phyloP scores from a whole-genome alignment of 345 rosid species.

The Boechera divaricarpa region DNA sequence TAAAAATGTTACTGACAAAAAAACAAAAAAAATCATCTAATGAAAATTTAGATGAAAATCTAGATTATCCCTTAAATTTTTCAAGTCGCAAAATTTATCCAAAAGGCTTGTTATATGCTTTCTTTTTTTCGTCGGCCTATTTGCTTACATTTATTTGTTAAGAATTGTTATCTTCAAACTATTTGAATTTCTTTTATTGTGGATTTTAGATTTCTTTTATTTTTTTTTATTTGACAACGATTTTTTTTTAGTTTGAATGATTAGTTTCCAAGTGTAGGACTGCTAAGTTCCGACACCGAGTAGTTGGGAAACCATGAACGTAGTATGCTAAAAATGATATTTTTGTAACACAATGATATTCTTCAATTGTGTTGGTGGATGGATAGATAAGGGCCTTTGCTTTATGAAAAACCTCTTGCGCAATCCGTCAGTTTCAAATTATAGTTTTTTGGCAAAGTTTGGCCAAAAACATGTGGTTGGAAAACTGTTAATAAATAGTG shows the following conservation, averaged over 20 bases:
- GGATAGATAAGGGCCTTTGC: constrained; percentile 11
- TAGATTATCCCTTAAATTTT: too few species aligned
- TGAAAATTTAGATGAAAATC: too few species aligned
- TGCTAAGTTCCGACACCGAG: not conserved
- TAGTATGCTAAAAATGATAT: not conserved
- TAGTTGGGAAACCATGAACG: constrained; percentile 23
- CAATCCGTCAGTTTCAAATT: constrained; percentile 9
- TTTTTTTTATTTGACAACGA: not conserved
- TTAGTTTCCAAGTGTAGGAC: not conserved
- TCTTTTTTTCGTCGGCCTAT: too few species aligned
- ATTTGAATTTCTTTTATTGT: not conserved
- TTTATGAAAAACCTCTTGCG: not conserved
- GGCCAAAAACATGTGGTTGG: not conserved
- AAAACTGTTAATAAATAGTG: not conserved
- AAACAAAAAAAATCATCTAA: not conserved
- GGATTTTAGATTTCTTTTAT: too few species aligned
- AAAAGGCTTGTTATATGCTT: not conserved
- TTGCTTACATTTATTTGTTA: not conserved
- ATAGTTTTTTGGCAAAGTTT: not conserved
- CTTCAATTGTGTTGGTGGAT: not conserved
- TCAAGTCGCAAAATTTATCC: too few species aligned
- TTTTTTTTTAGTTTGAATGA: not conserved
- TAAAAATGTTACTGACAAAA: not conserved
- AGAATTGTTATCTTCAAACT: not conserved
- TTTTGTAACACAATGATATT: not conserved